Evolutionary conservation across 2,329 filamentous ascomycete species (phyloP), one percentile per base, ranked within the genome.

Genomic region (Chaetoscypha palmicola): DNA sequence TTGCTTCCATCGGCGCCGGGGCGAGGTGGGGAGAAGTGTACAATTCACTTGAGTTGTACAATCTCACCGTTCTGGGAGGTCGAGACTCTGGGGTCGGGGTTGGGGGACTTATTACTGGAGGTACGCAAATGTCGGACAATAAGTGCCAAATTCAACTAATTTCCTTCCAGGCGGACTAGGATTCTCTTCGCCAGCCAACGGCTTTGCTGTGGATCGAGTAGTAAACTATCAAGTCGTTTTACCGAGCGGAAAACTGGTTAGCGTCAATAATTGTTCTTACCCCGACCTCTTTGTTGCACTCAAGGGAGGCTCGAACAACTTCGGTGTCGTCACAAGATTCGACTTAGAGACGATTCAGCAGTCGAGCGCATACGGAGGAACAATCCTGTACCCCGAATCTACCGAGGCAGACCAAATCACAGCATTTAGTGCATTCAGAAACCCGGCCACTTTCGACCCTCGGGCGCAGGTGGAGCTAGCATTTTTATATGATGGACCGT

Each of bases 181-280:
- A 5, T 35, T 50, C 49, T 32, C 56, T 17, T 41, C 41, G 17
- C 39, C 45, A 5, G 58, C 61, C 39, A 68, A 71, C 44, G 70
- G 70, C 14, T 72, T 66, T 65, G 65, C 68, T 5, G 66, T 65
- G 16, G 68, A 70, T 48, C 70, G 68, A 38, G 62, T 72, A 8
- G 57, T 67, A 20, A 65, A 68, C 39, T 68, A 59, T 33, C 65
- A 73, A 41, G 24, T 44, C 11, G 50, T 49, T 21, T 43, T 51
- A 4, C 41, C 43, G 21, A 39, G 35, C 11, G 41, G 43, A 10
- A 34, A 37, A 7, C 19, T 51, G 16, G 28, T 47, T 14, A 50
- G 44, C 30, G 45, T 40, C 23, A 53, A 48, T 36, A 37, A 33
- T 2, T 40, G 36, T 8, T 37, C 32, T 2, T 22, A 42, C 24